These are phyloP conservation scores for Xylariaceae sp. DNA, from an alignment of 2,329 filamentous ascomycete genomes.

Conservation along the genomic window DNA sequence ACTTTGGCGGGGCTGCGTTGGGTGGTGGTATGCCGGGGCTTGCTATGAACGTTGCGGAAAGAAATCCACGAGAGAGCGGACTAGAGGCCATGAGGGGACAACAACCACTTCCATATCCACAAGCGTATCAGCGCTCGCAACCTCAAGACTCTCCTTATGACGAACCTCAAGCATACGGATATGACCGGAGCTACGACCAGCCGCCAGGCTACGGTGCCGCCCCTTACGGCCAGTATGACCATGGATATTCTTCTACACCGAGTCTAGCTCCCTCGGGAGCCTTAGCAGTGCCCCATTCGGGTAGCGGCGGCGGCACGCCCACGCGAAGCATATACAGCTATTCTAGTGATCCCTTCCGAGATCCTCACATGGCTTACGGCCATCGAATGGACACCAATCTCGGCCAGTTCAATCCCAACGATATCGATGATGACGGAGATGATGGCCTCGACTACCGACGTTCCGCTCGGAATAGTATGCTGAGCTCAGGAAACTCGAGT, in stretches of 20 bases:
- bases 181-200: slow-evolving; percentile 30
- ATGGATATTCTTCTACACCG: slow-evolving; percentile 44
- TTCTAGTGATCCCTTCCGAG: slow-evolving; percentile 68
- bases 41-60: slow-evolving; percentile 66
- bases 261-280: slow-evolving; percentile 45
- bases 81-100: slow-evolving; percentile 59
- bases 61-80: slow-evolving; percentile 66
- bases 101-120: slow-evolving; percentile 24
- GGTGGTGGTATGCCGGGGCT: slow-evolving; percentile 72
- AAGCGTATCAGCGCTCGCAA: slow-evolving; percentile 21
- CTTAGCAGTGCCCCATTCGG: slow-evolving; percentile 35
- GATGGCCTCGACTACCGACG: slow-evolving; percentile 69
- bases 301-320: slow-evolving; percentile 41
- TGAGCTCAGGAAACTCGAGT: slow-evolving; percentile 57
- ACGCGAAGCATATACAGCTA: slow-evolving; percentile 57
- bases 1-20: slow-evolving; percentile 63
- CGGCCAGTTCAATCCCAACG: slow-evolving; percentile 72
- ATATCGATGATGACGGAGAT: slow-evolving; percentile 85
- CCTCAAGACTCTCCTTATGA: slow-evolving; percentile 24
- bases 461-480: slow-evolving; percentile 59
- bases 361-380: slow-evolving; percentile 49
- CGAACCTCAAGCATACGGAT: slow-evolving; percentile 22
- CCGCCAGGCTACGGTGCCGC: slow-evolving; percentile 21
- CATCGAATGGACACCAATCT: slow-evolving; percentile 52
- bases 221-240: slow-evolving; percentile 33